Evolutionary conservation across 139 green algal genomes (phyloP), one percentile per base, ranked within the genome.

Genomic region (Tetraselmis striata): DNA sequence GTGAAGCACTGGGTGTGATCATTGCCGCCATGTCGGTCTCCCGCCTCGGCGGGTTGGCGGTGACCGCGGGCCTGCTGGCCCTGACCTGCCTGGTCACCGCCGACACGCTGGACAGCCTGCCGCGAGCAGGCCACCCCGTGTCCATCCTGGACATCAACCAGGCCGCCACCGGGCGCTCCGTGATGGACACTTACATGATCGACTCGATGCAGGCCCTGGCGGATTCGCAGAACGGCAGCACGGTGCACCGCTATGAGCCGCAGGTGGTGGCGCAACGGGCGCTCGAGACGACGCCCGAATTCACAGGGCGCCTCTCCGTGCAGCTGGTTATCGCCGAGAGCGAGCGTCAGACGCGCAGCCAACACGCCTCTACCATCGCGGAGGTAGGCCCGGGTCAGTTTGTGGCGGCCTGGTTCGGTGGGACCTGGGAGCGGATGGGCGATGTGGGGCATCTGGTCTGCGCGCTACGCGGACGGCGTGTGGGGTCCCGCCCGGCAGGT

Each of bases 291-390:
- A 67, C 45, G 45, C 45, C 45, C 45, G 11, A 67, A 5, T 67
- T 67, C 18, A 67, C 5, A 18, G 45, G 45, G 45, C 45, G 5
- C 45, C 11, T 67, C 11, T 25, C 11, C 45, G 18, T 25, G 11
- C 18, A 5, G 45, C 18, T 67, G 18, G 18, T 67, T 67, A 67
- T 67, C 18, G 18, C 11, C 45, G 45, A 67, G 45, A 18, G 45
- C 11, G 45, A 67, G 45, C 45, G 45, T 18, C 11, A 67, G 18
- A 67, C 45, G 5, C 45, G 45, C 11, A 25, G 11, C 2, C 77
- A 80, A 28, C 77, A 80, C 77, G 77, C 77, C 2, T 80, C 77
- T 26, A 80, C 77, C 77, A 80, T 80, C 18, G 77, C 32, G 77
- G 77, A 80, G 29, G 27, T 80, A 25, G 77, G 32, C 29, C 29